Percentiles rank a stretch among this genome's conserved stretches.
Evolutionary conservation across 345 rosid species (phyloP).

Genomic region (Bretschneidera sinensis): DNA sequence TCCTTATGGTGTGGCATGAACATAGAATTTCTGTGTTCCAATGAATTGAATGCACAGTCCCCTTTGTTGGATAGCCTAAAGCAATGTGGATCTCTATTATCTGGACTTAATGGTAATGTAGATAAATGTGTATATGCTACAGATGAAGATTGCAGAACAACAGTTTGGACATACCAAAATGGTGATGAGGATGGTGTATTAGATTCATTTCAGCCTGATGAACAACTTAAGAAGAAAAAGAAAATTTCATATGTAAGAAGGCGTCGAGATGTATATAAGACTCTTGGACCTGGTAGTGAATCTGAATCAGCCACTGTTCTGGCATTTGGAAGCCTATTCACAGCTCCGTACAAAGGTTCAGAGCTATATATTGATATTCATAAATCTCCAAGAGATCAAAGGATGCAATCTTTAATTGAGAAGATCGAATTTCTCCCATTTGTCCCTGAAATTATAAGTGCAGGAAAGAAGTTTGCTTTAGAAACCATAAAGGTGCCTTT

Average conservation of each 20-base stretch:
- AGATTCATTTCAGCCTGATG: conserved; percentile 76
- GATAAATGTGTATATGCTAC: conserved; percentile 61
- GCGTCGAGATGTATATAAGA: conserved; percentile 54
- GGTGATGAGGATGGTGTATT: conserved; percentile 50
- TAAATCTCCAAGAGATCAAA: conserved; percentile 35
- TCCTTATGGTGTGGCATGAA: conserved; percentile 60
- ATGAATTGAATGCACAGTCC: conserved; percentile 23
- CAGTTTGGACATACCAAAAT: conserved; percentile 70
- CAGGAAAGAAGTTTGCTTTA: conserved; percentile 54
- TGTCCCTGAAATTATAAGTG: conserved; percentile 57
- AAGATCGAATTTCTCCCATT: conserved; percentile 68
- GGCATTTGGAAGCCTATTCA: conserved; percentile 88
- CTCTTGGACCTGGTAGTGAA: conserved; percentile 70
- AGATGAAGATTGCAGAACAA: conserved; percentile 79
- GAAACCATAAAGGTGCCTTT: conserved; percentile 61
- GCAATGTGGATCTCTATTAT: conserved; percentile 60
- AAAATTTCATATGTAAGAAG: conserved; percentile 57
- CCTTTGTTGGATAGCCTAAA: conserved; percentile 42
- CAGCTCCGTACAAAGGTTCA: conserved; percentile 75
- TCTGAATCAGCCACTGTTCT: conserved; percentile 57
- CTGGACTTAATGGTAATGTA: conserved; percentile 63
- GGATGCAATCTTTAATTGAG: conserved; percentile 51
- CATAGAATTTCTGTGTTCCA: conserved; percentile 39
- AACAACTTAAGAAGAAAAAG: conserved; percentile 75
- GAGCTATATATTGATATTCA: conserved; percentile 61